A percentile compares a stretch with the other conserved stretches of the same genome.
Evolutionary conservation across 352 stramenopile species (phyloP).

Genomic region (Phytophthora fragariae): DNA sequence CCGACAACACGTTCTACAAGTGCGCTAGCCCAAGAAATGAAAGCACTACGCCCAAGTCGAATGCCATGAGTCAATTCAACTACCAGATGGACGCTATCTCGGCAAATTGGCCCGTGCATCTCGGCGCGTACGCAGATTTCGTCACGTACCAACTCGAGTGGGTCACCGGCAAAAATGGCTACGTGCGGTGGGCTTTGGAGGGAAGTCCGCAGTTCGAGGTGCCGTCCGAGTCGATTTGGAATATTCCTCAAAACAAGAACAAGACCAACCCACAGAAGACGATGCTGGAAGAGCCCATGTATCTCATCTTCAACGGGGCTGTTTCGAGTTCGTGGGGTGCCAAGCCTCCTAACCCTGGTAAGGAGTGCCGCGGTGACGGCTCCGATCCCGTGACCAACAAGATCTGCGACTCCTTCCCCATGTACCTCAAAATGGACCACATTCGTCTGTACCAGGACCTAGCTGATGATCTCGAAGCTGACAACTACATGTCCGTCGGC

Average conservation of each 20-base stretch:
- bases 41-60: conserved; percentile 47
- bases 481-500: conserved; percentile 53
- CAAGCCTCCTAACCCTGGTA: conserved; percentile 31
- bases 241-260: conserved; percentile 42
- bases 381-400: conserved; percentile 41
- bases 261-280: conserved; percentile 68
- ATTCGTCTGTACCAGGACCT: conserved; percentile 87
- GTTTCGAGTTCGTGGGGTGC: conserved; percentile 82
- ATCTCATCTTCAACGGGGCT: conserved; percentile 94
- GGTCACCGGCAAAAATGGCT: conserved; percentile 51
- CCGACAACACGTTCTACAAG: conserved; percentile 49
- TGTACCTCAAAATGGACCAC: conserved; percentile 86
- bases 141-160: conserved; percentile 48
- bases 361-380: conserved; percentile 36
- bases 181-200: conserved; percentile 68
- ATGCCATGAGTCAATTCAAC: conserved; percentile 48
- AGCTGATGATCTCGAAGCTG: conserved; percentile 38
- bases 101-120: conserved; percentile 80
- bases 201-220: conserved; percentile 86
- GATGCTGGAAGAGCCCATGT: conserved; percentile 93
- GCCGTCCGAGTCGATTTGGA: conserved; percentile 48
- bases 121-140: conserved; percentile 73
- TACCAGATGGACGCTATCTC: conserved; percentile 53
- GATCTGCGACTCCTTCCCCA: conserved; percentile 60
- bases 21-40: conserved; percentile 54